Base-by-base conservation (phyloP, 129 eudicot genomes). In the Deinandra increscens region DNA sequence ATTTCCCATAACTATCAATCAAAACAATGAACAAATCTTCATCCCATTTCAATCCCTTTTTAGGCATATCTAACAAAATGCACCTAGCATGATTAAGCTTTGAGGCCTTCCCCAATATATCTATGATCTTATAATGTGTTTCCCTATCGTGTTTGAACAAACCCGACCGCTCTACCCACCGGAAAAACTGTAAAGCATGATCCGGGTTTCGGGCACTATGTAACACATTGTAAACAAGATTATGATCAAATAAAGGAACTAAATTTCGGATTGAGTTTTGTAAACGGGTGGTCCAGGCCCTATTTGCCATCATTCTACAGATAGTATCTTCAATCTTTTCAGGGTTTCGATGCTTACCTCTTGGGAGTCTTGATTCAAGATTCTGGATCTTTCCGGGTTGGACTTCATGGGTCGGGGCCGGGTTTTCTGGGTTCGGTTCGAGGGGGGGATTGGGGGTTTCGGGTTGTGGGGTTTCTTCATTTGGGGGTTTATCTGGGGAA, bases 241-340 rank as follows among this genome's bases (percentile, higher is more conserved):
- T 67, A 22, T 83, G 79, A 71, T 89, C 96, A 64, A 93, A 93
- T 13, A 77, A 43, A 23, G 96, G 90, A 19, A 93, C 96, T 50
- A 89, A 26, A 12, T 17, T 79, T 14, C 96, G 79, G 39, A 93
- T 89, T 13, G 98, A 84, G 79, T 93, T 89, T 68, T 89, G 96
- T 15, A 93, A 83, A 54, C 96, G 91, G 49, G 95, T 89, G 8
- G 96, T 93, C 98, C 96, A 93, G 1, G 86, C 95, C 46, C 98
- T 78, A 65, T 80, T 93, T 36, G 92, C 86, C 96, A 93, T 93
- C 96, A 93, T 93, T 70, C 92, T 84, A 38, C 85, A 79, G 0
- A 91, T 91, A 0, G 62, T 43, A 80, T 83, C 87, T 41, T 92
- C 96, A 0, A 79, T 19, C 20, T 84, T 88, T 75, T 88, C 98